These are phyloP conservation scores for Colletotrichum sp. DNA, from an alignment of 2,329 filamentous ascomycete species.

Conservation along the genomic window DNA sequence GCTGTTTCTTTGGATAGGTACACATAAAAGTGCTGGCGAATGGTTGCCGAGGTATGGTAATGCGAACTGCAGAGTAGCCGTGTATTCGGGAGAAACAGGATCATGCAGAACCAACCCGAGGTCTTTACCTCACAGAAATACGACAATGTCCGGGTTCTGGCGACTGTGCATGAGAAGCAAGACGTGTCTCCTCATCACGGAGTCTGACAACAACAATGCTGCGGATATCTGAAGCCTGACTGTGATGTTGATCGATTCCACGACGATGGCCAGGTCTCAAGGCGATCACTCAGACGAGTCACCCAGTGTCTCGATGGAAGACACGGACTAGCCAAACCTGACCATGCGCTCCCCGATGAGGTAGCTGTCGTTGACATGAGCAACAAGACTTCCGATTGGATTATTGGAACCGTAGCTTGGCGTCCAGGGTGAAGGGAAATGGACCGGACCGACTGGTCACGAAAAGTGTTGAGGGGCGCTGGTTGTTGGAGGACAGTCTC, in stretches of 20 bases:
- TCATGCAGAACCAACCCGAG: neutral
- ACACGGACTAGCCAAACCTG: neutral
- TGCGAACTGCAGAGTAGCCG: neutral
- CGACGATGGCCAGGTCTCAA: neutral
- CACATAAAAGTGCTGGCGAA: neutral
- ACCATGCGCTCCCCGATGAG: neutral
- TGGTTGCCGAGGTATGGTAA: neutral
- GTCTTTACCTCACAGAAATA: neutral
- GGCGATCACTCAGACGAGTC: neutral
- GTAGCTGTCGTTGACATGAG: neutral
- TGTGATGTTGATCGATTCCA: neutral
- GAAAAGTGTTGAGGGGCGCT: constrained; percentile 18
- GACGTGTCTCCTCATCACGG: neutral
- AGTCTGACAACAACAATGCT: neutral
- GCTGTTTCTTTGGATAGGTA: neutral
- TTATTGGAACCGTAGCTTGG: neutral
- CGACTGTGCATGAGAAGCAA: neutral
- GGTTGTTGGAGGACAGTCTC: constrained; percentile 20
- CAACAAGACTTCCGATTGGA: neutral
- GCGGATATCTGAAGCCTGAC: neutral
- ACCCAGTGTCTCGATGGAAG: neutral
- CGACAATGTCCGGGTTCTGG: neutral
- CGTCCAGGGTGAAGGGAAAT: neutral
- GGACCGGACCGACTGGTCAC: neutral
- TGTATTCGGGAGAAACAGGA: constrained; percentile 9